These are phyloP conservation scores for Xylaria intraflava DNA, from an alignment of 495 filamentous ascomycete genomes.

Conservation along the genomic window DNA sequence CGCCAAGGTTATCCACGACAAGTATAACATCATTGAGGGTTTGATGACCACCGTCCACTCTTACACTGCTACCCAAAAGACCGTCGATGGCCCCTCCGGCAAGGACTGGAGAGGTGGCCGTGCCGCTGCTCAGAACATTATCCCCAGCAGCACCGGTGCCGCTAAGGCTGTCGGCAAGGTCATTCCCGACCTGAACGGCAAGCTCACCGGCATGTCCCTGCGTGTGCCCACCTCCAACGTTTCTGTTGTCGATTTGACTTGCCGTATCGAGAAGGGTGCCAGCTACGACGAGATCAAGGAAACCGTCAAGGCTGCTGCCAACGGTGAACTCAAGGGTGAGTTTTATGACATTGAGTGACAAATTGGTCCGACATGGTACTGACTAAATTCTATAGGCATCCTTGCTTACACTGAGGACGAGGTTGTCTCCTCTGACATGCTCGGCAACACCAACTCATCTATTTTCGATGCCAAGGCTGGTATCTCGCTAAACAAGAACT, in stretches of 20 bases:
- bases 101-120: constrained; percentile 99
- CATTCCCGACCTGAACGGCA: constrained; percentile 94
- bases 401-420: constrained; percentile 96
- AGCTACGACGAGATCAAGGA: constrained; percentile 92
- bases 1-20: constrained; percentile 98
- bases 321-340: constrained; percentile 79
- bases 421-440: constrained; percentile 87
- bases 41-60: constrained; percentile 99
- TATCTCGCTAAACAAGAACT: constrained; percentile 96
- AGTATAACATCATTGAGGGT: constrained; percentile 95
- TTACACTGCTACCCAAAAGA: constrained; percentile 99
- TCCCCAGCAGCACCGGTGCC: constrained; percentile 97
- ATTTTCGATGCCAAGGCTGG: constrained; percentile 99
- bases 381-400: constrained; percentile 50
- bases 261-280: constrained; percentile 84
- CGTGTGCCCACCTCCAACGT: constrained; percentile 98
- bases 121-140: constrained; percentile 99
- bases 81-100: constrained; percentile 90
- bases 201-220: constrained; percentile 99
- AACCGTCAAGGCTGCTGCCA: constrained; percentile 79
- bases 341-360: neutral
- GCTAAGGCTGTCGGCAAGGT: constrained; percentile 99
- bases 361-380: constrained; percentile 19
- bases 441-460: constrained; percentile 84
- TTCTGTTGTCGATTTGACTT: constrained; percentile 96